Conservation (phyloP, 106 monocot species). For the Narthecium ossifragum region DNA sequence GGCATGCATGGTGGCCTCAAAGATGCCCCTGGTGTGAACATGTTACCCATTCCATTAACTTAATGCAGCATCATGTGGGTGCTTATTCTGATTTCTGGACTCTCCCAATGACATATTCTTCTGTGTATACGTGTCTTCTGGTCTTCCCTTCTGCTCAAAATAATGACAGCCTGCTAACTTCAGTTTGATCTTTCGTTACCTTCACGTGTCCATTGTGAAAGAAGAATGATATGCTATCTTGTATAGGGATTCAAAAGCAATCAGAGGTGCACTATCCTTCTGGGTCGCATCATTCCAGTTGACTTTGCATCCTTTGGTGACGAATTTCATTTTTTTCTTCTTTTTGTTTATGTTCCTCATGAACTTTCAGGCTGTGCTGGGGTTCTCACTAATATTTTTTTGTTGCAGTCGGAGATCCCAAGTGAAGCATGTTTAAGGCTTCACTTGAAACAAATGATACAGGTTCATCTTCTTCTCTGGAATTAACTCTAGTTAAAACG, state of each 20-base stretch:
- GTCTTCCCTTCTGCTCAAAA: no score
- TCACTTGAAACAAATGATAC: conserved; percentile 45
- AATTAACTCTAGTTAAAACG: neutral
- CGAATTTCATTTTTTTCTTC: conserved; percentile 1
- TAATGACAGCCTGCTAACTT: no score
- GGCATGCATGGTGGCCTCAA: no score
- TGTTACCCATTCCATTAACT: no score
- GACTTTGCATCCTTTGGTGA: conserved; percentile 38
- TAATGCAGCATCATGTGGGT: no score
- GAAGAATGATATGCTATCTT: neutral
- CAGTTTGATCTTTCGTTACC: no score
- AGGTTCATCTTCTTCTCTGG: conserved; percentile 22
- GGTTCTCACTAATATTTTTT: conserved; percentile 2
- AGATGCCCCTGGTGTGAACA: no score
- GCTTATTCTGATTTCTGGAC: no score
- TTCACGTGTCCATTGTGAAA: no score
- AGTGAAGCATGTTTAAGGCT: conserved; percentile 35
- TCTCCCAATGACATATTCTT: no score
- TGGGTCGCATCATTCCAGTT: conserved; percentile 49
- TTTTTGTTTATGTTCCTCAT: conserved; percentile 3
- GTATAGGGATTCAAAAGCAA: conserved; percentile 46
- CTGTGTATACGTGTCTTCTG: no score
- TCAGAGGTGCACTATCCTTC: conserved; percentile 34
- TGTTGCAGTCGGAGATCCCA: conserved; percentile 29
- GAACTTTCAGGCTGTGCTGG: neutral